Percentiles rank a stretch among this genome's conserved stretches.
phyloP scores from a whole-genome alignment of 176 grass and related monocot genomes.

The Microstegium vimineum region DNA sequence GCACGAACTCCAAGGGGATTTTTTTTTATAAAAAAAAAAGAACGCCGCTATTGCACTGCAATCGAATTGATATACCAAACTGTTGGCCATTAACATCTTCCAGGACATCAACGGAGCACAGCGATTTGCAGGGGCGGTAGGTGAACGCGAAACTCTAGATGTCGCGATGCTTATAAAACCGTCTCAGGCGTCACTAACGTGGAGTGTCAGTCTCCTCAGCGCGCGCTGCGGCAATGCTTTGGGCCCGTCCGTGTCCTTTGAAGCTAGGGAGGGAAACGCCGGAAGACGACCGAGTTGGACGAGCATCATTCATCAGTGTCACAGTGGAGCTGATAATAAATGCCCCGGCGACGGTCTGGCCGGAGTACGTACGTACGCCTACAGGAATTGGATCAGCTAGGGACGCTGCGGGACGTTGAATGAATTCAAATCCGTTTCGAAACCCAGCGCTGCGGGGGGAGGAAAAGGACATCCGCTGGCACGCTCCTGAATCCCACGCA shows the following conservation, averaged over 20 bases:
- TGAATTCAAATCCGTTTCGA: constrained; percentile 19
- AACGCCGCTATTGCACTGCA: too few species aligned
- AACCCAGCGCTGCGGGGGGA: background rate
- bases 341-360: too few species aligned
- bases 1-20: too few species aligned
- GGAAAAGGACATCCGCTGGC: constrained; percentile 9
- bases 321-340: constrained; percentile 13
- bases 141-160: constrained; percentile 41
- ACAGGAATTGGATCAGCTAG: background rate
- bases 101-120: constrained; percentile 42
- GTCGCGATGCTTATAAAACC: constrained; percentile 61
- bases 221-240: background rate
- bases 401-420: too few species aligned
- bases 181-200: constrained; percentile 48
- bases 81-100: constrained; percentile 18
- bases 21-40: too few species aligned
- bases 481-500: constrained; percentile 34
- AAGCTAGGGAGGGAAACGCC: background rate
- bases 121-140: constrained; percentile 36
- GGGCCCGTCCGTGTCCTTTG: background rate
- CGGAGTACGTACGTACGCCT: too few species aligned
- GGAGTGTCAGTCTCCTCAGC: constrained; percentile 41
- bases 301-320: background rate
- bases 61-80: background rate
- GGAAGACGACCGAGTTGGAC: background rate